phyloP scores from a whole-genome alignment of 2,329 filamentous ascomycete species.

The Trichoderma sp. region DNA sequence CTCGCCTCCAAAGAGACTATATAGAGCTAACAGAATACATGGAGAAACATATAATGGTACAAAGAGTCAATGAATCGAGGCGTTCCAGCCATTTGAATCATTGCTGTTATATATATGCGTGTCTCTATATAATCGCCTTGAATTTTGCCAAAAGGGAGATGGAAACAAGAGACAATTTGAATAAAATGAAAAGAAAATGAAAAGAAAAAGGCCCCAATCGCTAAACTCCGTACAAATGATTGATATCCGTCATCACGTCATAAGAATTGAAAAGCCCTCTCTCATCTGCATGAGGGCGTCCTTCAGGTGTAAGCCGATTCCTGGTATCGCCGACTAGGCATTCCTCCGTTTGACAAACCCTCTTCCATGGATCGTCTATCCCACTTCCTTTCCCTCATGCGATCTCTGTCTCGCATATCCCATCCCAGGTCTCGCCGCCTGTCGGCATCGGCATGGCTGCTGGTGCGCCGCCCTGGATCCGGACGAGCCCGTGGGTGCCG shows the following conservation, averaged over 20 bases:
- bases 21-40: background rate
- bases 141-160: background rate
- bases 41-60: background rate
- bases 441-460: slow-evolving; percentile 53
- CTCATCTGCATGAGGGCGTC: background rate
- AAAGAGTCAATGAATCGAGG: background rate
- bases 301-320: slow-evolving; percentile 34
- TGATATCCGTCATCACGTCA: slow-evolving; percentile 5
- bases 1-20: background rate
- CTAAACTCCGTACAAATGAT: background rate
- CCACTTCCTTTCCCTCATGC: slow-evolving; percentile 36
- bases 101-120: background rate
- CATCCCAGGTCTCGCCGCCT: slow-evolving; percentile 41
- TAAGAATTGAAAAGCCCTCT: background rate
- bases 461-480: slow-evolving; percentile 46
- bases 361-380: slow-evolving; percentile 39
- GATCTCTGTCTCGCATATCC: slow-evolving; percentile 36
- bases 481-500: slow-evolving; percentile 41
- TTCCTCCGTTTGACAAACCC: slow-evolving; percentile 35
- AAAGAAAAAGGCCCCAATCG: background rate
- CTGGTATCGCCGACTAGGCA: slow-evolving; percentile 42
- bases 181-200: background rate
- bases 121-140: background rate
- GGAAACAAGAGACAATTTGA: background rate
- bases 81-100: background rate